These are phyloP conservation scores for Usnea hakonensis DNA, from an alignment of 495 filamentous ascomycete species.

Conservation along the genomic window DNA sequence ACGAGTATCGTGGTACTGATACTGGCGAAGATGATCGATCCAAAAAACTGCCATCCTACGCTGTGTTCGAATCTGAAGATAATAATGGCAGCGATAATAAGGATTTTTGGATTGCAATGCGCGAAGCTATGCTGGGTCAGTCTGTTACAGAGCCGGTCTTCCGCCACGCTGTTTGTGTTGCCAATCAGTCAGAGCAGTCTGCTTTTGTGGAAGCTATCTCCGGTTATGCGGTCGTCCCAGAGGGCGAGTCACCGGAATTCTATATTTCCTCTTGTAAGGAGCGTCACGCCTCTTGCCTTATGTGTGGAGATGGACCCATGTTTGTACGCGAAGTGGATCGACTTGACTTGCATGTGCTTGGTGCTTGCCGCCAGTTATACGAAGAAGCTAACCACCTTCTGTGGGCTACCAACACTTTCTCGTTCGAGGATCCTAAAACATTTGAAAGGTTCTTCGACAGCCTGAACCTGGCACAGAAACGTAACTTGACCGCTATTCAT, in stretches of 20 bases:
- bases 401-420: constrained; percentile 17
- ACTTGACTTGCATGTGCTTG: constrained; percentile 1
- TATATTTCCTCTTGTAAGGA: not conserved
- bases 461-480: constrained; percentile 1
- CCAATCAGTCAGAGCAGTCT: not conserved
- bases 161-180: not conserved
- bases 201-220: not conserved
- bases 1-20: not conserved
- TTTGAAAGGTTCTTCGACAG: constrained; percentile 5
- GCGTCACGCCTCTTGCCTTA: too few relatives aligned
- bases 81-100: too few relatives aligned
- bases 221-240: not conserved
- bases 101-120: too few relatives aligned
- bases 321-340: too few relatives aligned
- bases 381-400: constrained; percentile 6
- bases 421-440: not conserved
- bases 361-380: constrained; percentile 6
- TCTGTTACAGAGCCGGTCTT: not conserved
- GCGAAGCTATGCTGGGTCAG: not conserved
- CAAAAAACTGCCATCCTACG: too few relatives aligned
- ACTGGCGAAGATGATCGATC: not conserved
- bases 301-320: too few relatives aligned
- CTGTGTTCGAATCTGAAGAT: too few relatives aligned
- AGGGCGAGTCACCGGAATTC: not conserved
- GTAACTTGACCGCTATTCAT: not conserved